Base-by-base conservation (phyloP, 2,329 filamentous ascomycete genomes). In the Pseudocercospora eumusae region DNA sequence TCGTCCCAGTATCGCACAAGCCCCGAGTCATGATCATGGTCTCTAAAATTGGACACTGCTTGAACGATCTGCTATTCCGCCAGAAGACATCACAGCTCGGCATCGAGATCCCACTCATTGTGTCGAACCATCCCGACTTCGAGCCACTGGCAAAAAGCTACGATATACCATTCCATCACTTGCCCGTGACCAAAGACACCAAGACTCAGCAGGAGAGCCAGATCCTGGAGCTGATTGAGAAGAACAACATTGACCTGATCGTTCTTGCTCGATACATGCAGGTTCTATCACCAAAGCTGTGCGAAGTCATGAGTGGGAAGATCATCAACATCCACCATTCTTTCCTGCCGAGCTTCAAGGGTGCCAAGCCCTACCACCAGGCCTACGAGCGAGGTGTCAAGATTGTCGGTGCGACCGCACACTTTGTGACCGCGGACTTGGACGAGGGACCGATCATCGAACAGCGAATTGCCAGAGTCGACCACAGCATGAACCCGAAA, bases 261-360 rank as follows among this genome's bases (percentile, higher is more conserved):
- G 90, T 95, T 1, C 81, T 95, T 52, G 91, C 91, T 6, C 86
- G 91, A 63, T 95, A 95, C 79, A 95, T 95, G 91, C 91, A 95
- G 79, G 89, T 95, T 31, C 82, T 95, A 10, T 90, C 87, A 21
- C 90, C 90, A 0, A 84, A 78, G 8, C 81, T 95, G 44, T 95
- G 91, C 79, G 79, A 83, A 61, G 89, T 86, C 70, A 93, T 95
- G 90, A 89, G 86, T 56, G 91, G 91, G 62, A 87, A 86, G 75
- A 95, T 95, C 79, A 93, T 95, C 88, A 95, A 95, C 80, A 93
- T 95, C 77, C 91, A 95, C 79, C 91, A 95, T 80, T 89, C 85
- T 69, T 95, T 95, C 84, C 76, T 95, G 82, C 91, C 91, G 0
- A 88, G 84, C 9, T 95, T 95, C 85, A 95, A 95, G 83, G 91